These are phyloP conservation scores for Gautieria morchelliformis DNA, from an alignment of 768 basidiomycete species.

Conservation along the genomic window DNA sequence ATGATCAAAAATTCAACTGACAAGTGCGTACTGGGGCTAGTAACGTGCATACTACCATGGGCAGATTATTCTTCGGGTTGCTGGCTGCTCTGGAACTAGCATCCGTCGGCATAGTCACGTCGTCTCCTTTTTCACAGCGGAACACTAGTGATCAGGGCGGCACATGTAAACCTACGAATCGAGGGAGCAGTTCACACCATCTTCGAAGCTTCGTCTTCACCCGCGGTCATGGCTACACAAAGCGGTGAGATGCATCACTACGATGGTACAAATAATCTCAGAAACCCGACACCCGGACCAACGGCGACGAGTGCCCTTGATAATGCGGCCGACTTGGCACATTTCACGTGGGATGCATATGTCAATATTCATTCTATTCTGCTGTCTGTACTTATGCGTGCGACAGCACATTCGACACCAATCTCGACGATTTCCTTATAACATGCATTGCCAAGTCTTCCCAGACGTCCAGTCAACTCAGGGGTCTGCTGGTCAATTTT, in stretches of 20 bases:
- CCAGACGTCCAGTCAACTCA: conserved; percentile 25
- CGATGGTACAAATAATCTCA: conserved; percentile 33
- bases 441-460: conserved; percentile 25
- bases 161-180: conserved; percentile 21
- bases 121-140: neutral
- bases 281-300: conserved; percentile 27
- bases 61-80: too few relatives aligned
- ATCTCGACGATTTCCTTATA: conserved; percentile 37
- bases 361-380: conserved; percentile 5
- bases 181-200: conserved; percentile 30
- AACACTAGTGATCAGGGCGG: neutral
- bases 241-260: conserved; percentile 33
- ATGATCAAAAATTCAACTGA: too few relatives aligned
- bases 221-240: conserved; percentile 28
- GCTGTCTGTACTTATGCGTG: neutral
- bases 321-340: conserved; percentile 24
- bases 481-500: conserved; percentile 29
- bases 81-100: neutral
- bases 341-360: conserved; percentile 34
- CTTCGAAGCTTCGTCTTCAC: conserved; percentile 31
- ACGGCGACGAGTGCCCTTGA: conserved; percentile 36
- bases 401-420: conserved; percentile 22
- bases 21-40: too few relatives aligned
- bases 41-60: too few relatives aligned
- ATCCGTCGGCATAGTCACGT: neutral